Conservation (phyloP, 108 stramenopile genomes). For the Pseudonitzschia delicatissima region DNA sequence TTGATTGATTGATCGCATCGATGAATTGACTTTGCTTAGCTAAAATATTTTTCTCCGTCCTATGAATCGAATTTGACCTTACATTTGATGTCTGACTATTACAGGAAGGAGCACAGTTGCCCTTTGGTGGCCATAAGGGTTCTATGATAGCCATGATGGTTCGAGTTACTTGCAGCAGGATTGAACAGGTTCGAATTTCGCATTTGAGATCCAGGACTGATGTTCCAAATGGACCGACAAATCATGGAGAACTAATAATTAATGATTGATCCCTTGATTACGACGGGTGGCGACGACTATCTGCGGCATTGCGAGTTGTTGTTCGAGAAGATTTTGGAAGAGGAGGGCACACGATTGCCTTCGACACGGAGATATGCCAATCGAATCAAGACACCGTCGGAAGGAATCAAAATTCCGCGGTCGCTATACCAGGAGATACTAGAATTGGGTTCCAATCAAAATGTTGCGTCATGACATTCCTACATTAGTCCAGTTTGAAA, state of each 20-base stretch:
- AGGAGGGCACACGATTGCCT: slow-evolving; percentile 11
- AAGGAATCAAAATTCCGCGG: slow-evolving; percentile 1
- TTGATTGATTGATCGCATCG: too few species aligned
- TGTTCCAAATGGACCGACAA: background rate
- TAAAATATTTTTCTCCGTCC: too few species aligned
- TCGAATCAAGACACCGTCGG: slow-evolving; percentile 2
- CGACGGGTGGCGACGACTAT: slow-evolving; percentile 1
- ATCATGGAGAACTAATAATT: slow-evolving; percentile 9
- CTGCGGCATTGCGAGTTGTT: slow-evolving; percentile 6
- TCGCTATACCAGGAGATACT: background rate
- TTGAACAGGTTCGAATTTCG: slow-evolving; percentile 1
- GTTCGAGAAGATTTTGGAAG: slow-evolving; percentile 10
- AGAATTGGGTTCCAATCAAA: too few species aligned
- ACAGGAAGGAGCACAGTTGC: too few species aligned
- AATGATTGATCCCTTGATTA: slow-evolving; percentile 8
- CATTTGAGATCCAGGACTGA: background rate
- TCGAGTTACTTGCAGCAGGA: slow-evolving; percentile 1
- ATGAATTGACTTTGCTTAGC: too few species aligned
- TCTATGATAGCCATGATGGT: slow-evolving; percentile 7
- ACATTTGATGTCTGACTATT: too few species aligned
- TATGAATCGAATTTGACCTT: background rate
- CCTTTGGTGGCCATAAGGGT: slow-evolving; percentile 10
- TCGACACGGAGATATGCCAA: background rate
- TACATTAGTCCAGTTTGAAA: too few species aligned
- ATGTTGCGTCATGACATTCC: too few species aligned